Evolutionary conservation across 148 eudicot genomes (phyloP).

Genomic region (Chenopodium quinoa): DNA sequence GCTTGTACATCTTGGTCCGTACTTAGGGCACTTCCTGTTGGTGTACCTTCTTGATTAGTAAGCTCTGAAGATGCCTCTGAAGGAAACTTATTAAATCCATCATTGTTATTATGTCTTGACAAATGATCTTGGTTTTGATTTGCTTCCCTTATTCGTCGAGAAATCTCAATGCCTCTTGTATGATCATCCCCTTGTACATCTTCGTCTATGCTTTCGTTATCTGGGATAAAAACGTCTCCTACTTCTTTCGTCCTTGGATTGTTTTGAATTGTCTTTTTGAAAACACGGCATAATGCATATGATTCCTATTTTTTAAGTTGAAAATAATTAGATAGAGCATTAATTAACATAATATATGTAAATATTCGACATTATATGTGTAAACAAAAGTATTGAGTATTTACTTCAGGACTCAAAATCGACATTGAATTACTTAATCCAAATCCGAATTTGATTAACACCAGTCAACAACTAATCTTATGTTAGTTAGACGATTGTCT

Average conservation of each 20-base stretch:
- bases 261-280: constrained; percentile 27
- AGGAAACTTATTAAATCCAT: constrained; percentile 24
- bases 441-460: too few relatives aligned
- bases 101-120: constrained; percentile 1
- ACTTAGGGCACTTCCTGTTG: constrained; percentile 37
- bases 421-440: too few relatives aligned
- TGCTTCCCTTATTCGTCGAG: constrained; percentile 2
- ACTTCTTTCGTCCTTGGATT: constrained; percentile 22
- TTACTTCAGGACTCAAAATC: too few relatives aligned
- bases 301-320: constrained; percentile 16
- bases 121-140: constrained; percentile 10
- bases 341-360: neutral
- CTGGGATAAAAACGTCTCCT: neutral
- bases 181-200: constrained; percentile 17
- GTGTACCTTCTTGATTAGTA: constrained; percentile 36
- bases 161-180: neutral
- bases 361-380: too few relatives aligned
- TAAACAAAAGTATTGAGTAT: too few relatives aligned
- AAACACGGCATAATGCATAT: constrained; percentile 33
- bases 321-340: neutral
- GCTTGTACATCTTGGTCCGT: constrained; percentile 36
- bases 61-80: constrained; percentile 34
- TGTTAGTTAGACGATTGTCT: too few relatives aligned
- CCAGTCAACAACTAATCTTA: too few relatives aligned
- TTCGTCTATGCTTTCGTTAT: constrained; percentile 22